Percentiles rank a stretch among this genome's conserved stretches.
These are phyloP conservation scores for Paramecium primaurelia DNA, from an alignment of 73 alveolate species.

Conservation along the genomic window DNA sequence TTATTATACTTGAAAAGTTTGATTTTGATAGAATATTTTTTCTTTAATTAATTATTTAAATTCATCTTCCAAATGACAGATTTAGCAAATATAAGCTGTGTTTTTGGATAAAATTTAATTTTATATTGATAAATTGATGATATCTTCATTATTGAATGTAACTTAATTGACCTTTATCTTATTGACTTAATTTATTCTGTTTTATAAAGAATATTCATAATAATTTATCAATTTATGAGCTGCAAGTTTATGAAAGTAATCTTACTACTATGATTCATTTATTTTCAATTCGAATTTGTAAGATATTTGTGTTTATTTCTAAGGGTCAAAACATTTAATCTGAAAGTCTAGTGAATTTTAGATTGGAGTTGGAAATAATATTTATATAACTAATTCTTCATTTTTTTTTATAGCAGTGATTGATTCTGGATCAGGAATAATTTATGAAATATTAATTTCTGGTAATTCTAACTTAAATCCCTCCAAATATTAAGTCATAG, in stretches of 20 bases:
- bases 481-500: constrained; percentile 58
- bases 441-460: background rate
- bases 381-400: background rate
- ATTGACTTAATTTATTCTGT: background rate
- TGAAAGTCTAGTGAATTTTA: background rate
- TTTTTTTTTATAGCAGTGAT: background rate
- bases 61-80: background rate
- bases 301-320: background rate
- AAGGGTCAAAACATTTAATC: background rate
- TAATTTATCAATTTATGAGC: background rate
- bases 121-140: background rate
- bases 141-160: background rate
- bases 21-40: too few species aligned
- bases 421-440: background rate
- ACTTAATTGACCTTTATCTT: background rate
- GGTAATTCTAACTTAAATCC: background rate
- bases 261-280: background rate
- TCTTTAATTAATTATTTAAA: too few species aligned
- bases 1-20: background rate
- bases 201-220: background rate
- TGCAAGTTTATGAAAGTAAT: background rate
- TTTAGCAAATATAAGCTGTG: background rate
- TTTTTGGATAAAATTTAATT: background rate
- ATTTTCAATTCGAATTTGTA: background rate
- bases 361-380: background rate